Percentiles rank a stretch among this genome's conserved stretches.
Conservation (phyloP, 2,329 filamentous ascomycete species). For the Phaeomoniella chlamydospora region DNA sequence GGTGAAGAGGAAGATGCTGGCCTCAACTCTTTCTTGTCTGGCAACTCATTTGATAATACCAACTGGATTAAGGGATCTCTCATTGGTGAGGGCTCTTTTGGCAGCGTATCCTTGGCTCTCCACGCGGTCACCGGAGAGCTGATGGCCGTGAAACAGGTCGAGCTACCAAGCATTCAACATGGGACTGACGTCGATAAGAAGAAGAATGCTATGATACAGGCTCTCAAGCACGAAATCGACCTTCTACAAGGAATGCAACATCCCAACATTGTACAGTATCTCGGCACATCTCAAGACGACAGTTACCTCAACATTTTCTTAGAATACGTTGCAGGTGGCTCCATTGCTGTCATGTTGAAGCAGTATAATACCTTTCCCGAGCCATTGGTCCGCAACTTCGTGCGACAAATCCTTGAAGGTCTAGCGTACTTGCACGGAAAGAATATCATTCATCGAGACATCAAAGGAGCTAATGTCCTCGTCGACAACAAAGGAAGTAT, state of each 20-base stretch:
- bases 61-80: conserved; percentile 99
- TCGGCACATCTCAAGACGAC: conserved; percentile 83
- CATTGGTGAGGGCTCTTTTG: conserved; percentile 94
- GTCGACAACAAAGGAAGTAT: conserved; percentile 98
- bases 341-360: conserved; percentile 95
- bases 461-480: conserved; percentile 97
- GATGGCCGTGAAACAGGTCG: conserved; percentile 96
- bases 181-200: conserved; percentile 68
- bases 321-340: conserved; percentile 94
- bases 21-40: conserved; percentile 75
- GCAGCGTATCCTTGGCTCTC: conserved; percentile 84
- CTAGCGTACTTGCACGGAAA: conserved; percentile 84
- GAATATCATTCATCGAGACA: conserved; percentile 96
- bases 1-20: conserved; percentile 86
- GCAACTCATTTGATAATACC: conserved; percentile 89
- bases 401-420: conserved; percentile 85
- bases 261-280: conserved; percentile 94
- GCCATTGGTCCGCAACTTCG: conserved; percentile 87
- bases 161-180: conserved; percentile 68
- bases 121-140: conserved; percentile 95
- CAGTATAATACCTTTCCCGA: conserved; percentile 93
- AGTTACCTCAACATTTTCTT: conserved; percentile 98
- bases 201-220: conserved; percentile 97
- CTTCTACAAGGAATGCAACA: conserved; percentile 88
- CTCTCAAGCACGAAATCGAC: conserved; percentile 89